phyloP scores from a whole-genome alignment of 2,329 filamentous ascomycete species.

The Keithomyces neogunnii region DNA sequence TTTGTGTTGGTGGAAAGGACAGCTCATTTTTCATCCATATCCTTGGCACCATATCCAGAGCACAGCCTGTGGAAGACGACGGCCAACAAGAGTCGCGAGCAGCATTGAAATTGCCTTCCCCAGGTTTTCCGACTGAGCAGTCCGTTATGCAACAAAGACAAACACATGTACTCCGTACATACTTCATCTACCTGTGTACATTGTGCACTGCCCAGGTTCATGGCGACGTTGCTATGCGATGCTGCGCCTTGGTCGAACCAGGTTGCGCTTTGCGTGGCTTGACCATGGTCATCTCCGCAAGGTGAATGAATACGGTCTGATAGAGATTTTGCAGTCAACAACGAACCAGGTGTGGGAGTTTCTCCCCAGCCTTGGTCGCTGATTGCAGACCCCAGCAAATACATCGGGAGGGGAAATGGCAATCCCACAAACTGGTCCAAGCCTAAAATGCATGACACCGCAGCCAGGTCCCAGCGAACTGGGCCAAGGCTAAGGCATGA shows the following conservation, averaged over 20 bases:
- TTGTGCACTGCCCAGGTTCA: too few species aligned
- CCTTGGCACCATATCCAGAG: too few species aligned
- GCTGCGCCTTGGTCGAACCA: too few species aligned
- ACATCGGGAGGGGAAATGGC: background rate
- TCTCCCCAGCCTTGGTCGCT: too few species aligned
- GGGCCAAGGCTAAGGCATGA: background rate
- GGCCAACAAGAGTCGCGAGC: background rate
- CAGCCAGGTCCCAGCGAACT: background rate
- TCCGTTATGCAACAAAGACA: background rate
- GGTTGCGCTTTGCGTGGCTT: background rate
- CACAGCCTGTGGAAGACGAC: background rate
- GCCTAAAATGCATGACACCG: background rate
- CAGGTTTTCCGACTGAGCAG: background rate
- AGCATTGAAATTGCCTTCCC: background rate
- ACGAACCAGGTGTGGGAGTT: too few species aligned
- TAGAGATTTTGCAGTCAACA: too few species aligned
- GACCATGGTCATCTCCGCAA: background rate
- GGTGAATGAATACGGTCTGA: too few species aligned
- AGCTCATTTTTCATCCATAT: background rate
- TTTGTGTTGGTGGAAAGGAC: background rate
- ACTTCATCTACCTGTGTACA: too few species aligned
- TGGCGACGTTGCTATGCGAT: too few species aligned
- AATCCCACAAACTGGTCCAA: background rate
- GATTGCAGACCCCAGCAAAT: too few species aligned
- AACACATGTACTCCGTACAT: background rate